Conservation (phyloP, 495 filamentous ascomycete species). For the Daldinia loculata region DNA sequence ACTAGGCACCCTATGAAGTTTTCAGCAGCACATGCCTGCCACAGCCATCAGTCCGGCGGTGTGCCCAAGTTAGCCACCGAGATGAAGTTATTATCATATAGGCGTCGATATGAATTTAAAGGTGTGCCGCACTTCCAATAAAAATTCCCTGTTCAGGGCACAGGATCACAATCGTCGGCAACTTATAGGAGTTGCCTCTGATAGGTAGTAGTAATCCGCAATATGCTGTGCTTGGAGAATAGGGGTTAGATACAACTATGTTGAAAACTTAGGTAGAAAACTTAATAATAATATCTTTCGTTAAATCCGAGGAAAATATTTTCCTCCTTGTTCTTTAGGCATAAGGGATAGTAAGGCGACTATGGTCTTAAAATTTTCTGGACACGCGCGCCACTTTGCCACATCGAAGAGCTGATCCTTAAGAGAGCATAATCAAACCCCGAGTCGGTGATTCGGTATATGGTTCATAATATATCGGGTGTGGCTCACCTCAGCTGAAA, state of each 20-base stretch:
- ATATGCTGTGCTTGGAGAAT: background rate
- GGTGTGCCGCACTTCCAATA: background rate
- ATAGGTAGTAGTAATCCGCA: background rate
- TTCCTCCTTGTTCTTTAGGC: background rate
- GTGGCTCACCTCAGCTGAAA: background rate
- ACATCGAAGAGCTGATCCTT: background rate
- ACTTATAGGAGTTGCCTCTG: background rate
- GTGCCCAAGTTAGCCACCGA: background rate
- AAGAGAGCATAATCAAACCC: background rate
- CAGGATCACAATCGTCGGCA: background rate
- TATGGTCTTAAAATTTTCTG: background rate
- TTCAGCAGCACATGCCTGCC: background rate
- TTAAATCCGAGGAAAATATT: background rate
- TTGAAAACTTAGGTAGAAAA: background rate
- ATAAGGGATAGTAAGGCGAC: background rate
- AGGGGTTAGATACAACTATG: background rate
- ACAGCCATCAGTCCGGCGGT: background rate
- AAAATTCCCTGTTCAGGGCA: background rate
- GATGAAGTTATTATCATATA: background rate
- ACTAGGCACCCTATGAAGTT: background rate
- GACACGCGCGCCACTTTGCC: background rate
- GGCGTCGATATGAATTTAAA: background rate
- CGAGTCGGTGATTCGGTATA: background rate
- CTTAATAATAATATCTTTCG: background rate
- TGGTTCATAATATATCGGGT: background rate